Evolutionary conservation across 1,284 basidiomycete species (phyloP).

Genomic region (Inonotus obliquus): DNA sequence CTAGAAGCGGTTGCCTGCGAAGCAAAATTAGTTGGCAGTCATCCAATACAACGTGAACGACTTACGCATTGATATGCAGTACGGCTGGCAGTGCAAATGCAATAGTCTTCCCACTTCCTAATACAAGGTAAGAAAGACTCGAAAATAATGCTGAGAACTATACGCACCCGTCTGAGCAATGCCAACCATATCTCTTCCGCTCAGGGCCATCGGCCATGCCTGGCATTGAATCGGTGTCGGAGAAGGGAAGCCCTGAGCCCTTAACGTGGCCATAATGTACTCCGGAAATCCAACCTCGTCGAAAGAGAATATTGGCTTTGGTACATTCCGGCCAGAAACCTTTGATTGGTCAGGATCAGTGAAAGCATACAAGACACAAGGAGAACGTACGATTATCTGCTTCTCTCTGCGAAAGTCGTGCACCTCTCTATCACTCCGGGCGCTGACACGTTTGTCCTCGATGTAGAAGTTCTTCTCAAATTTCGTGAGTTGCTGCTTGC

Average conservation of each 20-base stretch:
- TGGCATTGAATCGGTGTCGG: constrained; percentile 98
- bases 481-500: constrained; percentile 62
- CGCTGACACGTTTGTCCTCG: constrained; percentile 84
- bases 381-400: constrained; percentile 73
- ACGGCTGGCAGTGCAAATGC: constrained; percentile 97
- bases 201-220: constrained; percentile 98
- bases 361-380: not conserved
- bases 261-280: constrained; percentile 92
- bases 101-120: constrained; percentile 87
- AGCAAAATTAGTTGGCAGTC: constrained; percentile 14
- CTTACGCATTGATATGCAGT: constrained; percentile 98
- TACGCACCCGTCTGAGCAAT: constrained; percentile 87
- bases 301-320: constrained; percentile 87
- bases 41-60: constrained; percentile 17
- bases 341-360: constrained; percentile 29
- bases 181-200: constrained; percentile 90
- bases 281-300: constrained; percentile 96
- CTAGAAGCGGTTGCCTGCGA: constrained; percentile 81
- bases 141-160: not conserved
- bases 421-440: constrained; percentile 80
- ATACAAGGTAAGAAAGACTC: not conserved
- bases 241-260: constrained; percentile 84
- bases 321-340: constrained; percentile 87
- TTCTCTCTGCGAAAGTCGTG: constrained; percentile 81
- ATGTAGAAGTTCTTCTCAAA: constrained; percentile 98